A percentile compares a stretch with the other conserved stretches of the same genome.
Evolutionary conservation across 169 alveolate species (phyloP).

Genomic region (Plasmodium vinckei): DNA sequence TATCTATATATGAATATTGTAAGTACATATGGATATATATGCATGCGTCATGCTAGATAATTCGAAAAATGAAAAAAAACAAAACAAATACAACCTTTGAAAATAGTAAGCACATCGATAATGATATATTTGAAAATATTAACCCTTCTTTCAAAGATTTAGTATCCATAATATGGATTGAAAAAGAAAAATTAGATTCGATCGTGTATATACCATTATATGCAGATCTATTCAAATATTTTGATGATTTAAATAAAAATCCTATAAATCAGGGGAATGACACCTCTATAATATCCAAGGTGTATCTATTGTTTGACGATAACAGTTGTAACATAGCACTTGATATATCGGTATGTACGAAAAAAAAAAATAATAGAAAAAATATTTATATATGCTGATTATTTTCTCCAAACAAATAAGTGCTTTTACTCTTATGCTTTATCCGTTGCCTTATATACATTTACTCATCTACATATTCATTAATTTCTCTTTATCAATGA

Average conservation of each 20-base stretch:
- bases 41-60: not conserved
- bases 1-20: not conserved
- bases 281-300: slow-evolving; percentile 8
- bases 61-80: slow-evolving; percentile 10
- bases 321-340: slow-evolving; percentile 60
- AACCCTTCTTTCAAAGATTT: slow-evolving; percentile 15
- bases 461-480: too few relatives aligned
- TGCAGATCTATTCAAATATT: slow-evolving; percentile 34
- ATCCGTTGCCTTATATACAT: too few relatives aligned
- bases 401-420: not conserved
- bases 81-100: not conserved
- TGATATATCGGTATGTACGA: slow-evolving; percentile 46
- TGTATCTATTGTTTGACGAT: slow-evolving; percentile 64
- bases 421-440: too few relatives aligned
- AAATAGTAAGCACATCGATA: not conserved
- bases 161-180: slow-evolving; percentile 70
- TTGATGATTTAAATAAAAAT: slow-evolving; percentile 32
- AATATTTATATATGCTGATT: not conserved
- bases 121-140: not conserved
- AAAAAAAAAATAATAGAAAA: not conserved
- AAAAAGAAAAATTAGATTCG: slow-evolving; percentile 63
- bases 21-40: not conserved
- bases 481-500: not conserved
- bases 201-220: slow-evolving; percentile 48
- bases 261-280: slow-evolving; percentile 30